These are phyloP conservation scores for Zelonia costaricensis DNA, from an alignment of 208 protist species.

Conservation along the genomic window DNA sequence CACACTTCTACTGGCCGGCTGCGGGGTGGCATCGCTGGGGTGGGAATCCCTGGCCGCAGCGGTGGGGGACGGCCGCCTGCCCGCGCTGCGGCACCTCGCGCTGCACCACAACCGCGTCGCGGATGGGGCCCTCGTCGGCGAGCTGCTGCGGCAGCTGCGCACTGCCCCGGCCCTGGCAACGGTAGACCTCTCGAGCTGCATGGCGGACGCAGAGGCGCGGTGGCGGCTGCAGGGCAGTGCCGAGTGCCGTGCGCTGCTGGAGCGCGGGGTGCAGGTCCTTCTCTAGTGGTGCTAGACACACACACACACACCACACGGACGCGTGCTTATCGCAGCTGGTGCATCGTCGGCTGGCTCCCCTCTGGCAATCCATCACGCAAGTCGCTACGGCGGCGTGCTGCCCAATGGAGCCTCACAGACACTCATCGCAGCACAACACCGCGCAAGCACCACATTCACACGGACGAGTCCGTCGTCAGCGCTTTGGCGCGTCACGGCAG, in stretches of 20 bases:
- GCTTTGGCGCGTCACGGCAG: too few relatives aligned
- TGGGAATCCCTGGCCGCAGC: conserved; percentile 65
- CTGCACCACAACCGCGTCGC: conserved; percentile 50
- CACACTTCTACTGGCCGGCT: conserved; percentile 52
- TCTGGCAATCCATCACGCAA: too few relatives aligned
- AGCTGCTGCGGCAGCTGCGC: conserved; percentile 11
- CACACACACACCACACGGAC: background rate
- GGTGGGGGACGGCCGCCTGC: conserved; percentile 30
- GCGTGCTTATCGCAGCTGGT: too few relatives aligned
- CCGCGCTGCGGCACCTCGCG: conserved; percentile 41
- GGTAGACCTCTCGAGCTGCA: conserved; percentile 17
- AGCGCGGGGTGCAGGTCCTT: conserved; percentile 21
- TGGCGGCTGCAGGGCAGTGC: background rate
- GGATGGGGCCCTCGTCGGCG: conserved; percentile 1
- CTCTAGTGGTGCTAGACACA: background rate
- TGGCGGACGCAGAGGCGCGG: conserved; percentile 1
- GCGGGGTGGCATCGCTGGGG: conserved; percentile 44
- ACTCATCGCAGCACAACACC: too few relatives aligned
- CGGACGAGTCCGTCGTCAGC: too few relatives aligned
- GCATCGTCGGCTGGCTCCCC: too few relatives aligned
- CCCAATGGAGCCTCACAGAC: too few relatives aligned
- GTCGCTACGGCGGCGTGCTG: too few relatives aligned
- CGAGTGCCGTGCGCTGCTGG: conserved; percentile 13
- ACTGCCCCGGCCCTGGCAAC: conserved; percentile 9
- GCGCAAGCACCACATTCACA: too few relatives aligned